Percentiles rank a stretch among this genome's conserved stretches.
Conservation (phyloP, 257 asterid species). For the Solanum corneliomulleri region DNA sequence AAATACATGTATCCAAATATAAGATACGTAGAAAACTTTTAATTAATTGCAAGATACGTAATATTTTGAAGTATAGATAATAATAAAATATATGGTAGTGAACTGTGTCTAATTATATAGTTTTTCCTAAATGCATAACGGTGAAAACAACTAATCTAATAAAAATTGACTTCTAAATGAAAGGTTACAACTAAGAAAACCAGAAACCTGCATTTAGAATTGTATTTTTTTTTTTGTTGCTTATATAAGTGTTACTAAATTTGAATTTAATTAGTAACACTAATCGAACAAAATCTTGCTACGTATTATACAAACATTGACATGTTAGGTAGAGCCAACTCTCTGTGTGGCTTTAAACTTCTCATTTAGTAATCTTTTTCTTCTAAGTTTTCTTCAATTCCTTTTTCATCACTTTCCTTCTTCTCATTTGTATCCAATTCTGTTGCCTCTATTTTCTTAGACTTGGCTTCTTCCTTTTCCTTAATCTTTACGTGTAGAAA, state of each 20-base stretch:
- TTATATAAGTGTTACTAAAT: no score
- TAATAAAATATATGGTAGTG: not conserved
- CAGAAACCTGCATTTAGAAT: no score
- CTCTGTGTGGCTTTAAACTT: not conserved
- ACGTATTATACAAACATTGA: no score
- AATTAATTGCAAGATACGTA: no score
- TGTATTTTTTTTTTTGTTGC: no score
- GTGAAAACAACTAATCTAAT: not conserved
- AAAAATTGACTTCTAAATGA: not conserved
- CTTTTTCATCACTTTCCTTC: not conserved
- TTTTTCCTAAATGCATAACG: not conserved
- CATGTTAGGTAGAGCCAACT: not conserved
- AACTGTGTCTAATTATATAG: not conserved
- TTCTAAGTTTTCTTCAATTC: not conserved
- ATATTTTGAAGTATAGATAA: no score
- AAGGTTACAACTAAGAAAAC: not conserved
- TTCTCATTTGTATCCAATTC: not conserved
- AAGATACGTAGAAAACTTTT: no score
- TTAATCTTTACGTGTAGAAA: constrained; percentile 26
- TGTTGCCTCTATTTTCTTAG: constrained; percentile 3
- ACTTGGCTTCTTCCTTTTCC: constrained; percentile 9
- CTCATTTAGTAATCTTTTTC: not conserved
- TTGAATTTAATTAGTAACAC: no score
- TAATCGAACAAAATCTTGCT: no score
- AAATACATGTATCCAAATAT: no score